These are phyloP conservation scores for Puccinia novopanici DNA, from an alignment of 1,284 basidiomycete genomes.

Conservation along the genomic window DNA sequence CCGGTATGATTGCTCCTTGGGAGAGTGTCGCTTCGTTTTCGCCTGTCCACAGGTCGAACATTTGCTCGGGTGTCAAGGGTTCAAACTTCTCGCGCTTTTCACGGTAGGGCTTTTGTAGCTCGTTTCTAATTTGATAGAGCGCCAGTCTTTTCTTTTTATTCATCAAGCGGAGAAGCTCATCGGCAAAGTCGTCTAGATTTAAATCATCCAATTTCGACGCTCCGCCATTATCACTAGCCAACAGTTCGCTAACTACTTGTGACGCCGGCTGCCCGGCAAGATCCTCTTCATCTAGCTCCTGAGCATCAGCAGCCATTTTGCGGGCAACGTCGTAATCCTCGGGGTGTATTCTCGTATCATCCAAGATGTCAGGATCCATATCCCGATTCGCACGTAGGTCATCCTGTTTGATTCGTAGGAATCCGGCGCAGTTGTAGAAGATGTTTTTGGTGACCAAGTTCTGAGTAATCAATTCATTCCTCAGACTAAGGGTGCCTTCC, in stretches of 20 bases:
- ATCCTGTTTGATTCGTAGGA: constrained; percentile 81
- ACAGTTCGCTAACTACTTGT: constrained; percentile 74
- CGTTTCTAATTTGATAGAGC: constrained; percentile 81
- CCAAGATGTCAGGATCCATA: constrained; percentile 79
- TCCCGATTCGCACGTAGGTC: constrained; percentile 67
- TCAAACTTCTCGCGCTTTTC: constrained; percentile 75
- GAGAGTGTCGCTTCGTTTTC: constrained; percentile 80
- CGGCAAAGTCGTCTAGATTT: constrained; percentile 93
- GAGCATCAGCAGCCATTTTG: constrained; percentile 97
- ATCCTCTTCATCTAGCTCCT: constrained; percentile 93
- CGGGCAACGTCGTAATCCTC: constrained; percentile 97
- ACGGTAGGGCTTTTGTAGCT: constrained; percentile 80
- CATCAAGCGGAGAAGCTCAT: constrained; percentile 67
- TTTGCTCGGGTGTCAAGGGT: constrained; percentile 73
- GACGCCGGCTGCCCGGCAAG: constrained; percentile 75
- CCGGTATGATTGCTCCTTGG: constrained; percentile 80
- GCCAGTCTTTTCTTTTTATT: constrained; percentile 79
- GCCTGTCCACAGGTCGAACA: constrained; percentile 92
- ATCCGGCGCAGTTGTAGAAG: constrained; percentile 85
- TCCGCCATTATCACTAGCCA: constrained; percentile 70
- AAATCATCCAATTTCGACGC: constrained; percentile 83
- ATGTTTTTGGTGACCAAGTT: constrained; percentile 74
- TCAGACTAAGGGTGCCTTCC: constrained; percentile 81
- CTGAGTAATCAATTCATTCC: constrained; percentile 79
- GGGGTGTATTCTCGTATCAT: constrained; percentile 93